phyloP scores from a whole-genome alignment of 768 basidiomycete species.

The Kwoniella shandongensis region DNA sequence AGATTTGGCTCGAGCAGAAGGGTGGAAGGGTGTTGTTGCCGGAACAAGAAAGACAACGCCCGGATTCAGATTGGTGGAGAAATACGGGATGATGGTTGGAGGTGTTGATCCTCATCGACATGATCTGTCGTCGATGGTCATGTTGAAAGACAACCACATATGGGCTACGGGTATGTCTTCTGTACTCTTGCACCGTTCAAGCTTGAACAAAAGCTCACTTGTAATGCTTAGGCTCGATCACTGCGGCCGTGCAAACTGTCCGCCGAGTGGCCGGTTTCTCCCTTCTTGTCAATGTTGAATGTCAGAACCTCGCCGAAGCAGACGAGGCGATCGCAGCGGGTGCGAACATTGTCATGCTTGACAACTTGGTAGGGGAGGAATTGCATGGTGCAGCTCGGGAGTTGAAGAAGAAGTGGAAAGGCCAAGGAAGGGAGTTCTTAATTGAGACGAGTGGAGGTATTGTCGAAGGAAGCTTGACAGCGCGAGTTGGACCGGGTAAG shows the following conservation, averaged over 20 bases:
- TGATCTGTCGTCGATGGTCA: constrained; percentile 98
- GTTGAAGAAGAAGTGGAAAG: constrained; percentile 75
- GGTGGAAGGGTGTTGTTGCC: constrained; percentile 84
- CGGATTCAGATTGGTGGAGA: constrained; percentile 94
- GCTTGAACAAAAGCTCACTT: no score
- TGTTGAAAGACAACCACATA: constrained; percentile 99
- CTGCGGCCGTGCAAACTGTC: constrained; percentile 78
- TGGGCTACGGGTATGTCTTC: constrained; percentile 78
- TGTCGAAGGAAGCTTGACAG: constrained; percentile 78
- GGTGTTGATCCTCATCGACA: constrained; percentile 94
- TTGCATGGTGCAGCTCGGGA: constrained; percentile 67
- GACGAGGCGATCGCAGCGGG: constrained; percentile 97
- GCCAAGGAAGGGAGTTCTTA: constrained; percentile 69
- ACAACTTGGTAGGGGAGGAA: constrained; percentile 80
- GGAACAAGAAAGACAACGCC: constrained; percentile 98
- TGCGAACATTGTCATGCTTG: constrained; percentile 91
- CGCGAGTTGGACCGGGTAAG: constrained; percentile 78
- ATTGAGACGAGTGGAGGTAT: constrained; percentile 95
- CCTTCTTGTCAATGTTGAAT: constrained; percentile 89
- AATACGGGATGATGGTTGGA: constrained; percentile 97
- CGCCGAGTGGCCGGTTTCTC: constrained; percentile 88
- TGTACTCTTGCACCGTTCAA: neutral
- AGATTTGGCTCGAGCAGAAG: constrained; percentile 71
- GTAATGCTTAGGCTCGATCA: no score
- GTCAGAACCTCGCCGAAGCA: constrained; percentile 80